A percentile compares a stretch with the other conserved stretches of the same genome.
phyloP scores from a whole-genome alignment of 495 filamentous ascomycete genomes.

The Penicillium maclennaniae region DNA sequence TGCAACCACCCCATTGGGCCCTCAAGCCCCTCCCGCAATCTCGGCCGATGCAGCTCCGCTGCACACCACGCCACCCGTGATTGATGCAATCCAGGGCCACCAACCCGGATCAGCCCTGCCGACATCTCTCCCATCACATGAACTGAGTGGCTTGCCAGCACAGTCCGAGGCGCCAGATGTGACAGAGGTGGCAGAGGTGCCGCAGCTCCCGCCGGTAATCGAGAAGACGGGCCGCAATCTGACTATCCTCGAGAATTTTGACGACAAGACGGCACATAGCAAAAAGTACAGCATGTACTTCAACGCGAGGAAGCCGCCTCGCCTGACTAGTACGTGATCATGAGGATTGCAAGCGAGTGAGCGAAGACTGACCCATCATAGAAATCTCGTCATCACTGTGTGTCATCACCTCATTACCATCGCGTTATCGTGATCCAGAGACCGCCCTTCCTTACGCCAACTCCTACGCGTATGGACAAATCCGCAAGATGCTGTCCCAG shows the following conservation, averaged over 20 bases:
- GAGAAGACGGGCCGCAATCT: conserved; percentile 50
- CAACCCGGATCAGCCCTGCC: neutral
- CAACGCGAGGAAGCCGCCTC: conserved; percentile 48
- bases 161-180: conserved; percentile 23
- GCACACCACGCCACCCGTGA: conserved; percentile 18
- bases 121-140: conserved; percentile 11
- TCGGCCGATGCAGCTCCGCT: conserved; percentile 10
- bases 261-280: conserved; percentile 47
- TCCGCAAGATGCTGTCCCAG: conserved; percentile 52
- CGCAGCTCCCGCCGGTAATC: conserved; percentile 37
- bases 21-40: conserved; percentile 11
- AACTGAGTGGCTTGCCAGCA: conserved; percentile 7
- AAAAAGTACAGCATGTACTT: conserved; percentile 50
- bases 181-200: conserved; percentile 25
- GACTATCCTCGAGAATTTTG: conserved; percentile 54
- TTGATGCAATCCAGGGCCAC: conserved; percentile 13
- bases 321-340: conserved; percentile 43
- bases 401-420: conserved; percentile 74
- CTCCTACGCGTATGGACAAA: conserved; percentile 68
- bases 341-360: neutral
- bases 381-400: conserved; percentile 57
- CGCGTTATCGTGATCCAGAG: conserved; percentile 70
- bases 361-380: conserved; percentile 1
- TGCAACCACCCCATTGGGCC: conserved; percentile 6
- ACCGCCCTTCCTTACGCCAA: conserved; percentile 76